Evolutionary conservation across 2,329 filamentous ascomycete genomes (phyloP), one percentile per base, ranked within the genome.

Genomic region (Fusarium nanum): DNA sequence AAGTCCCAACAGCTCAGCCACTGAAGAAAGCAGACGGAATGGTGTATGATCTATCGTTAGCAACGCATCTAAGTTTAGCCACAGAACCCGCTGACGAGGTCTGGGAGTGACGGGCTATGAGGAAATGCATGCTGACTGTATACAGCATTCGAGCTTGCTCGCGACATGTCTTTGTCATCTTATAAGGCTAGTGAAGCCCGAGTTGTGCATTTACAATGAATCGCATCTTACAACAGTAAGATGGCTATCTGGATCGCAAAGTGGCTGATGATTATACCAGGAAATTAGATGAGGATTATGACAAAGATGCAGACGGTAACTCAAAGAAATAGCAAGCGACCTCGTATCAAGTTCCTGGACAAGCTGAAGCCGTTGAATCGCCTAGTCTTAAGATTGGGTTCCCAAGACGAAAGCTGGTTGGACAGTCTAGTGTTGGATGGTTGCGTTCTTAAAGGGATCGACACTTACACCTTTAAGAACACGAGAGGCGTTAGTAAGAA

Each of bases 381-480:
- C n/a, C 50, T 66, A 65, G 60, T 61, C 25, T 53, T 52, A 54
- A 55, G 50, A 68, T 74, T 57, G 64, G 57, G 32, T 45, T 23
- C 27, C 30, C 28, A 59, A 34, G 32, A 40, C 20, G 63, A 45
- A 49, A 50, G 48, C 68, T 61, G 53, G 60, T 64, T 69, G 68
- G 56, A 45, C 45, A 40, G 44, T 48, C 27, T 53, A 22, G 46
- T 48, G 56, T 50, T 45, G 58, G 53, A 64, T 48, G 53, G 53
- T 42, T 62, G 50, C 47, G 40, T 41, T 41, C 53, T 42, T 44
- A 40, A 60, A 42, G 30, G 23, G 72, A 75, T 75, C 68, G 68
- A 55, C 72, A 52, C 66, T 72, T 55, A 45, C 59, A 67, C 41
- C 60, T 70, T 71, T 60, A n/a, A 54, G 50, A 52, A 50, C 49